phyloP scores from a whole-genome alignment of 208 protist genomes.

The Strigomonas culicis region DNA sequence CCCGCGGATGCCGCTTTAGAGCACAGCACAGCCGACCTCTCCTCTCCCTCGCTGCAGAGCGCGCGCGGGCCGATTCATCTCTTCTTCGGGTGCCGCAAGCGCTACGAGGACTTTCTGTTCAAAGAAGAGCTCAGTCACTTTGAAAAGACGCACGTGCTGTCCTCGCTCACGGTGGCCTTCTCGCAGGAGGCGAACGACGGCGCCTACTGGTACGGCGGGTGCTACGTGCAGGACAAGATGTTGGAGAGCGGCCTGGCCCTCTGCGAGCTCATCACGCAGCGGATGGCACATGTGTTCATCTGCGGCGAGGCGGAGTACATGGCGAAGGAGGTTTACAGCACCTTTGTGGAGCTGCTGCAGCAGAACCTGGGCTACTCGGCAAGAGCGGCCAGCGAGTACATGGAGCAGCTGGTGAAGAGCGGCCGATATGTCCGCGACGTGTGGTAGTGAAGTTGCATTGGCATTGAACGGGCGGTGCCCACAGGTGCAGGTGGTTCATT shows the following conservation, averaged over 20 bases:
- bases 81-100: constrained; percentile 52
- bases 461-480: no score
- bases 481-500: no score
- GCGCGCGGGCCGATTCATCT: constrained; percentile 28
- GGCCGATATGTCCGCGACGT: constrained; percentile 47
- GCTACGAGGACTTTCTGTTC: constrained; percentile 45
- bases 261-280: constrained; percentile 33
- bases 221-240: constrained; percentile 73
- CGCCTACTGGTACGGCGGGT: constrained; percentile 48
- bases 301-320: constrained; percentile 70
- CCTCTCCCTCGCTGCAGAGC: neutral
- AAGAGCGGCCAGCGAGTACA: constrained; percentile 16
- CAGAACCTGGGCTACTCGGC: constrained; percentile 23
- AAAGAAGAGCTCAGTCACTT: constrained; percentile 39
- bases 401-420: constrained; percentile 28
- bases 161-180: constrained; percentile 45
- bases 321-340: constrained; percentile 54
- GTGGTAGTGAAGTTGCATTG: constrained; percentile 25
- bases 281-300: constrained; percentile 49
- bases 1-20: neutral
- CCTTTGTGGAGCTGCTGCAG: constrained; percentile 34
- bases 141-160: constrained; percentile 25
- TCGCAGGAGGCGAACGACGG: constrained; percentile 58
- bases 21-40: neutral
- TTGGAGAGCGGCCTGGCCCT: constrained; percentile 27